These are phyloP conservation scores for Triangularia setosa DNA, from an alignment of 2,329 filamentous ascomycete species.

Conservation along the genomic window DNA sequence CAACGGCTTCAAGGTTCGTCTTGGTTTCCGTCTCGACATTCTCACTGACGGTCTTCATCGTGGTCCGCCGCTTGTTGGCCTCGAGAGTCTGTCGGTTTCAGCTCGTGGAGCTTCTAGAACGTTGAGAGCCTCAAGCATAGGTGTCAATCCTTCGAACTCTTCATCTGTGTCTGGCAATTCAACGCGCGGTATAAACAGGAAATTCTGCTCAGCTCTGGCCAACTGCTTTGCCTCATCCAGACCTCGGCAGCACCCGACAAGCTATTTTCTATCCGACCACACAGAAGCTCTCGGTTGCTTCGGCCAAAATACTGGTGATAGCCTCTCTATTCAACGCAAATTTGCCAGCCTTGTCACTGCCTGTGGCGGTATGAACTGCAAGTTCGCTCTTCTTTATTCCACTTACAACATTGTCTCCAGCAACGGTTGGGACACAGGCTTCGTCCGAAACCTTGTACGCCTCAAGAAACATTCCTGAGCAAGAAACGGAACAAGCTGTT, in stretches of 20 bases:
- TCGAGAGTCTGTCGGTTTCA: not conserved
- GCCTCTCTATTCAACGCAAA: conserved; percentile 10
- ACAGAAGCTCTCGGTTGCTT: not conserved
- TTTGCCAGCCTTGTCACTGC: not conserved
- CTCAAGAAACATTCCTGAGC: not conserved
- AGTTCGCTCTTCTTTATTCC: not conserved
- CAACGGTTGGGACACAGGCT: not conserved
- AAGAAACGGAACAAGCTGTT: not conserved
- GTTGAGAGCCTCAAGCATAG: conserved; percentile 1
- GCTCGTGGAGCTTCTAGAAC: not conserved
- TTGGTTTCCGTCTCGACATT: not conserved
- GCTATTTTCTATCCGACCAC: not conserved
- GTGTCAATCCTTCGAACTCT: not conserved
- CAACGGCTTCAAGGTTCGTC: not conserved
- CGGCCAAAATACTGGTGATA: not conserved
- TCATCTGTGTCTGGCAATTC: not conserved
- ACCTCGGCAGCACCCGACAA: not conserved
- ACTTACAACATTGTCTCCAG: not conserved
- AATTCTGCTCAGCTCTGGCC: conserved; percentile 8
- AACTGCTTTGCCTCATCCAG: not conserved
- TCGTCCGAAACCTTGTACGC: not conserved
- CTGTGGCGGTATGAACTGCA: conserved; percentile 8
- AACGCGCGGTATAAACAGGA: conserved; percentile 4
- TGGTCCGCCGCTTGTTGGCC: not conserved
- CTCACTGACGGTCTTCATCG: not conserved